A percentile compares a stretch with the other conserved stretches of the same genome.
Evolutionary conservation across 108 stramenopile species (phyloP).

Genomic region (Cyclotella kingstonii): DNA sequence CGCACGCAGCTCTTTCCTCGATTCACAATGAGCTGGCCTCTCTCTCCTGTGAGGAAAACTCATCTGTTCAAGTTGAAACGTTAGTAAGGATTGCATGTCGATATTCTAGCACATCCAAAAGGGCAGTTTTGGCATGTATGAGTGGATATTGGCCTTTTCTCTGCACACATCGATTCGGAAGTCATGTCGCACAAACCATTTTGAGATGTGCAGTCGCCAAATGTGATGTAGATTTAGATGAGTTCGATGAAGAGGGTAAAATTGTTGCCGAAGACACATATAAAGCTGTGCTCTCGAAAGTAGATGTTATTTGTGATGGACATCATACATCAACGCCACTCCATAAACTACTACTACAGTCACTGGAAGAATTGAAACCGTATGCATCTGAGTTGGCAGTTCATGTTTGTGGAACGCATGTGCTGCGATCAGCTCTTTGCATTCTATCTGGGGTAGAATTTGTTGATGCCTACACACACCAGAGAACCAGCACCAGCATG

Average conservation of each 20-base stretch:
- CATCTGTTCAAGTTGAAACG: constrained; percentile 65
- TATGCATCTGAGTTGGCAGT: constrained; percentile 56
- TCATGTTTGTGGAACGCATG: constrained; percentile 88
- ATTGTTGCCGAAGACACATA: constrained; percentile 54
- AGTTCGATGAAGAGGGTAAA: constrained; percentile 47
- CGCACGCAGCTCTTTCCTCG: constrained; percentile 73
- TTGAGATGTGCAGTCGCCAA: constrained; percentile 48
- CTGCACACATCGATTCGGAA: constrained; percentile 81
- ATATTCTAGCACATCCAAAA: constrained; percentile 60
- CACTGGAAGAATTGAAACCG: constrained; percentile 63
- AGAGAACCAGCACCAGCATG: constrained; percentile 5
- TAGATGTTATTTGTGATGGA: constrained; percentile 16
- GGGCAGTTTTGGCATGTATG: constrained; percentile 53
- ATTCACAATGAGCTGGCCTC: constrained; percentile 79
- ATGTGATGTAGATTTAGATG: constrained; percentile 44
- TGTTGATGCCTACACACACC: constrained; percentile 30
- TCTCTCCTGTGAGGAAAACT: constrained; percentile 75
- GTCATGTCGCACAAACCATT: constrained; percentile 81
- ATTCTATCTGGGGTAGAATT: constrained; percentile 71
- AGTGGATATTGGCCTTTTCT: constrained; percentile 69
- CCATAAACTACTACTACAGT: constrained; percentile 38
- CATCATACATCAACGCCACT: constrained; percentile 66
- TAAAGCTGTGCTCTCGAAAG: constrained; percentile 13
- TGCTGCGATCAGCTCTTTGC: constrained; percentile 69
- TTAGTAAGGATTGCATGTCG: constrained; percentile 63